Percentiles rank a stretch among this genome's conserved stretches.
Evolutionary conservation across 2,329 filamentous ascomycete genomes (phyloP).

Genomic region (Paecilomyces dactylethromorphus): DNA sequence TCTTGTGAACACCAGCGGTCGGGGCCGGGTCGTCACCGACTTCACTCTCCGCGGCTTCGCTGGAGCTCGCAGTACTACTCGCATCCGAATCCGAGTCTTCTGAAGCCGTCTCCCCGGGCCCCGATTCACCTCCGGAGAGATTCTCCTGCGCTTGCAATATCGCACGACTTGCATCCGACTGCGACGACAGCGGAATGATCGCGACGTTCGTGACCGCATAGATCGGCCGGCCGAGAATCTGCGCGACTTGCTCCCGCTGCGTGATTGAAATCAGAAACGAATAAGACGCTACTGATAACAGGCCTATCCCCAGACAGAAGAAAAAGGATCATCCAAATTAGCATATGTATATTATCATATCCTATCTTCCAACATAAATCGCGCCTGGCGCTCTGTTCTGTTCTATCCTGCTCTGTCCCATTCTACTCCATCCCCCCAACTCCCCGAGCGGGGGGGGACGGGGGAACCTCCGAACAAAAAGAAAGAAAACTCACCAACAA

Average conservation of each 20-base stretch:
- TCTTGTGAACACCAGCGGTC: slow-evolving; percentile 10
- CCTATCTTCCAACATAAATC: too few species aligned
- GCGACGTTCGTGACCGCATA: slow-evolving; percentile 86
- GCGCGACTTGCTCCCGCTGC: slow-evolving; percentile 78
- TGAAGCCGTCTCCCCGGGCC: slow-evolving; percentile 19
- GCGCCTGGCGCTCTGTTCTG: background rate
- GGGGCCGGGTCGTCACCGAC: background rate
- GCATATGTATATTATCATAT: too few species aligned
- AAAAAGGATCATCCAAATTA: slow-evolving; percentile 6
- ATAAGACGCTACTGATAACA: slow-evolving; percentile 73
- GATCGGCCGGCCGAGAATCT: slow-evolving; percentile 72
- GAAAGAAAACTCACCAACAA: slow-evolving; percentile 48
- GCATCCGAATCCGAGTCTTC: slow-evolving; percentile 1
- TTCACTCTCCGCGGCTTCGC: background rate
- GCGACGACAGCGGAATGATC: slow-evolving; percentile 78
- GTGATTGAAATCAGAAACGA: slow-evolving; percentile 85
- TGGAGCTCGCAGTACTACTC: background rate
- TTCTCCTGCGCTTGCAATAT: slow-evolving; percentile 56
- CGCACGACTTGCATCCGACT: slow-evolving; percentile 64
- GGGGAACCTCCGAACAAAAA: too few species aligned
- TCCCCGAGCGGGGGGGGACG: too few species aligned
- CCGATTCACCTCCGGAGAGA: slow-evolving; percentile 33
- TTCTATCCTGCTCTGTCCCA: background rate
- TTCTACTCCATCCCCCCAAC: too few species aligned
- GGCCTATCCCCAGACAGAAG: slow-evolving; percentile 50